Evolutionary conservation across 495 filamentous ascomycete species (phyloP), one percentile per base, ranked within the genome.

Genomic region (Penicillium roqueforti): DNA sequence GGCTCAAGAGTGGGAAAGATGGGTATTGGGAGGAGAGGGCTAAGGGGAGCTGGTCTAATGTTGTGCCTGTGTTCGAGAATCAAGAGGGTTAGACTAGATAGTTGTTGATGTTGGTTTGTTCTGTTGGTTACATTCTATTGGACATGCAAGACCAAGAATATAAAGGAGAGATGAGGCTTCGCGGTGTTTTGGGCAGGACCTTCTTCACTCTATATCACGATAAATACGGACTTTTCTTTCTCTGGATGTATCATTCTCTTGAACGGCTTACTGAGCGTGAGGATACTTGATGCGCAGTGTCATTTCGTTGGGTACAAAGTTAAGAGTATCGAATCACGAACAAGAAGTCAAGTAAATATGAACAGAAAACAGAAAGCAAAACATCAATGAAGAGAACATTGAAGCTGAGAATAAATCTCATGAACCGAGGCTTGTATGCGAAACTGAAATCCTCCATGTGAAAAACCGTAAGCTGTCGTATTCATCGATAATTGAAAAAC

Each of bases 21-120:
- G 85, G 86, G 25, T 97, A 97, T 72, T 97, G 92, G 93, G 93
- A 96, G 60, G 86, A 89, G 71, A 79, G 93, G 56, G 76, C 66
- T 0, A 80, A 70, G 58, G 85, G 86, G 2, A 74, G 72, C 20
- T 97, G 90, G 90, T 71, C 70, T 9, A 84, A 83, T 16, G 80
- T 92, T 41, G 75, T 82, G 54, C 79, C 85, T 60, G 81, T 97
- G 42, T 95, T 96, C 70, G 75, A 83, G 58, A 32, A 39, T 13
- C 72, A 58, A 58, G 37, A 14, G 23, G 20, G 9, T 36, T 46
- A 48, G 39, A 14, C n/a, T 31, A n/a, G 32, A 11, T 37, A n/a
- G 29, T 38, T 38, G 23, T 38, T 32, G 16, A 23, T 6, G 31
- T 16, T 34, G 20, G 14, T 19, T 53, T 16, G 11, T 28, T 18